Conservation (phyloP, 345 rosid genomes). For the Aquilaria yunnanensis region DNA sequence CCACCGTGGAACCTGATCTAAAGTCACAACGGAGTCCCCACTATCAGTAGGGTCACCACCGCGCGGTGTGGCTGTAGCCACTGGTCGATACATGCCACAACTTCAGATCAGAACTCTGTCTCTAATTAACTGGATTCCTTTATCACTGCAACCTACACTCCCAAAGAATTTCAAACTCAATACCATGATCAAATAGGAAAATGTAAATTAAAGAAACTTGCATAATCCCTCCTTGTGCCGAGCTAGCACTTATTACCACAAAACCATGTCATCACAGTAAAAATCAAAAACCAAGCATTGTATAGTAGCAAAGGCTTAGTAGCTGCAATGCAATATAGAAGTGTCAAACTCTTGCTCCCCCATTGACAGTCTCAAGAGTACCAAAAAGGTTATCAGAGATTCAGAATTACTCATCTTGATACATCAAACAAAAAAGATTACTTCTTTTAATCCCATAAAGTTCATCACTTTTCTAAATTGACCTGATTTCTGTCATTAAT, state of each 20-base stretch:
- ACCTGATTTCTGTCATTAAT: no score
- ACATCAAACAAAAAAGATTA: no score
- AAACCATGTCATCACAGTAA: not conserved
- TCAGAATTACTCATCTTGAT: no score
- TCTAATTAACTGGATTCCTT: not conserved
- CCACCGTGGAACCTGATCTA: constrained; percentile 94
- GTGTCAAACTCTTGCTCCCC: no score
- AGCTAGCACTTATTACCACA: not conserved
- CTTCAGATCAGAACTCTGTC: constrained; percentile 17
- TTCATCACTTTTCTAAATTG: no score
- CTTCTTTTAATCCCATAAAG: no score
- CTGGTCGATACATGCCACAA: constrained; percentile 56
- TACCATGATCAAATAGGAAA: constrained; percentile 13
- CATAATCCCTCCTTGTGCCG: not conserved
- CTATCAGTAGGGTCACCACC: constrained; percentile 55
- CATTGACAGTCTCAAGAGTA: no score
- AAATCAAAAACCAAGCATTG: no score
- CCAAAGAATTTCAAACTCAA: not conserved
- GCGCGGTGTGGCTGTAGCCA: constrained; percentile 44
- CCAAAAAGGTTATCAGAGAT: no score
- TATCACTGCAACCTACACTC: constrained; percentile 15
- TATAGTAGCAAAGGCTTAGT: no score
- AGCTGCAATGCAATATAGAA: no score
- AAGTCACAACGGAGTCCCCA: constrained; percentile 60
- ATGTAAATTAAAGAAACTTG: not conserved